Percentiles rank a stretch among this genome's conserved stretches.
Conservation (phyloP, 805 yeast species). For the Saccharomycopsis lassenensis region DNA sequence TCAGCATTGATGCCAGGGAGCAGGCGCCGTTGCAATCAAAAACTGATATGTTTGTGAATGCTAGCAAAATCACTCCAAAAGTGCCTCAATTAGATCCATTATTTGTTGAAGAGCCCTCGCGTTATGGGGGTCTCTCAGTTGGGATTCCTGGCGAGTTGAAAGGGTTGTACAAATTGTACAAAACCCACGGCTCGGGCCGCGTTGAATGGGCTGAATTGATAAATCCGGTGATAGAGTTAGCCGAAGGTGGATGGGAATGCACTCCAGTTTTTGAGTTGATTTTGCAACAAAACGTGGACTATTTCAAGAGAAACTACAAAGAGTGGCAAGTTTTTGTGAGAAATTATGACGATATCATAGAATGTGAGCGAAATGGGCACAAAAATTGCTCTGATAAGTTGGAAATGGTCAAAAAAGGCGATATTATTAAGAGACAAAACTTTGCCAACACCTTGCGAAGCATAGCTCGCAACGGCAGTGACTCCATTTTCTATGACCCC, state of each 20-base stretch:
- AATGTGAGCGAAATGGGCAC: constrained; percentile 5
- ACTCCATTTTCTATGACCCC: constrained; percentile 75
- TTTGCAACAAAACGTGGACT: constrained; percentile 28
- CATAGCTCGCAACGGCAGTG: constrained; percentile 69
- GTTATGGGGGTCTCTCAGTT: constrained; percentile 77
- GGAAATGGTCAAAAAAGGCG: constrained; percentile 43
- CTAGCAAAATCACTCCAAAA: neutral
- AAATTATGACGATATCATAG: constrained; percentile 19
- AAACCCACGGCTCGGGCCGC: constrained; percentile 57
- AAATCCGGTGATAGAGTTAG: constrained; percentile 61
- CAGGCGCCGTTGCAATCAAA: constrained; percentile 61
- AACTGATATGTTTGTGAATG: constrained; percentile 50
- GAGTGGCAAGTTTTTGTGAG: constrained; percentile 50
- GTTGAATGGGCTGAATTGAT: constrained; percentile 64
- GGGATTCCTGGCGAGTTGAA: constrained; percentile 88
- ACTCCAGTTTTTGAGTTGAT: constrained; percentile 30
- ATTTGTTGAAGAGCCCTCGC: constrained; percentile 35
- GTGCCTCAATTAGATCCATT: constrained; percentile 19
- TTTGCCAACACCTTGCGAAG: constrained; percentile 56
- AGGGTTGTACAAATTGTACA: constrained; percentile 59
- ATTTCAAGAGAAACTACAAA: constrained; percentile 24
- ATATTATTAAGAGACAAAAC: constrained; percentile 42
- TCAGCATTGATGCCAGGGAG: constrained; percentile 79
- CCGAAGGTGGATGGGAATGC: constrained; percentile 53
- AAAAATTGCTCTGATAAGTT: constrained; percentile 18